Percentiles rank a stretch among this genome's conserved stretches.
Evolutionary conservation across 1,139 yeast species (phyloP).

Genomic region (Magnusiomyces paraingens): DNA sequence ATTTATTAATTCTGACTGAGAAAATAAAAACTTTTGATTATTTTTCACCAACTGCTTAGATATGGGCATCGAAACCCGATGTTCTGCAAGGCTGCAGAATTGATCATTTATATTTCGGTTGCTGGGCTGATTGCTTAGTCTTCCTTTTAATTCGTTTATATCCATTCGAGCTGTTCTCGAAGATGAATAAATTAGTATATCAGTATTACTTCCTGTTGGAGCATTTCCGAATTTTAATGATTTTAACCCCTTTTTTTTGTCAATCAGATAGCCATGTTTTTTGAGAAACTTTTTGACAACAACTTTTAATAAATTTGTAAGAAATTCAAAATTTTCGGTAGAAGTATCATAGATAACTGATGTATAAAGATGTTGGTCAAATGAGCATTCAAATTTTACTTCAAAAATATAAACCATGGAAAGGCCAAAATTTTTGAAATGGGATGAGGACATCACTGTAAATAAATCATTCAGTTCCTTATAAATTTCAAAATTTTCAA

Average conservation of each 20-base stretch:
- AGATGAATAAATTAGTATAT: neutral
- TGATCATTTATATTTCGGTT: no score
- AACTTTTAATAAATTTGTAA: slow-evolving; percentile 4
- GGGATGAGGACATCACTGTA: slow-evolving; percentile 7
- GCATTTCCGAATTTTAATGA: neutral
- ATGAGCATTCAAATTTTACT: slow-evolving; percentile 31
- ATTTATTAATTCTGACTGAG: no score
- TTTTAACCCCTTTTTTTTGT: slow-evolving; percentile 1
- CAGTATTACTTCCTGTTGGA: neutral
- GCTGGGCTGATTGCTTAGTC: neutral
- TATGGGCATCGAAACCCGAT: no score
- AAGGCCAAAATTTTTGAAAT: slow-evolving; percentile 20
- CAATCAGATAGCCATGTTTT: slow-evolving; percentile 1
- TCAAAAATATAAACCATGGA: slow-evolving; percentile 39
- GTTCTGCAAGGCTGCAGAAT: no score
- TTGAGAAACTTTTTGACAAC: slow-evolving; percentile 10
- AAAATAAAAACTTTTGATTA: no score
- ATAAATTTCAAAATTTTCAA: slow-evolving; percentile 17
- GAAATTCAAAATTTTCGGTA: slow-evolving; percentile 10
- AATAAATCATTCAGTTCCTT: neutral
- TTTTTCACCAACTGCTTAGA: no score
- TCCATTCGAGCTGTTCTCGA: slow-evolving; percentile 1
- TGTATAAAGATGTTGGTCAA: slow-evolving; percentile 41
- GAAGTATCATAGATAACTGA: slow-evolving; percentile 22
- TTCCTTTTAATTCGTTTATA: neutral